Evolutionary conservation across 2,329 filamentous ascomycete genomes (phyloP).

Genomic region (Fusarium continuum): DNA sequence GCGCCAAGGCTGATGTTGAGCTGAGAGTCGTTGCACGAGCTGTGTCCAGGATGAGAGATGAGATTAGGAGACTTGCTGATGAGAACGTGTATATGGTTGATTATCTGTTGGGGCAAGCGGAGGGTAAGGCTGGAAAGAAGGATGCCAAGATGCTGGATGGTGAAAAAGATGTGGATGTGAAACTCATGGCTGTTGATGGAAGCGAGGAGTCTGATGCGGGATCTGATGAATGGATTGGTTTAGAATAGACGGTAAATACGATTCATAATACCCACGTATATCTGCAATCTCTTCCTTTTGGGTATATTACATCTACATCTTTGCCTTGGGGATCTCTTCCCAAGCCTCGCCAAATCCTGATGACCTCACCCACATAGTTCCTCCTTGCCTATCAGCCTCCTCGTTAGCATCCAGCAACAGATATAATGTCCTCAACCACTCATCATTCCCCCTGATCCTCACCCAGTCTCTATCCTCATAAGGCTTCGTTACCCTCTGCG

Average conservation of each 20-base stretch:
- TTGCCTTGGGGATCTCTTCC: slow-evolving; percentile 53
- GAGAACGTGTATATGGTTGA: slow-evolving; percentile 91
- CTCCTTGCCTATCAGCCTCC: slow-evolving; percentile 48
- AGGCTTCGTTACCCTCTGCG: slow-evolving; percentile 59
- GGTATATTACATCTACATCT: slow-evolving; percentile 25
- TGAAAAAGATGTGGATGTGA: slow-evolving; percentile 40
- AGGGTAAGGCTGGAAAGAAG: slow-evolving; percentile 41
- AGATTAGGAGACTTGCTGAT: slow-evolving; percentile 83
- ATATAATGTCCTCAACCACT: slow-evolving; percentile 69
- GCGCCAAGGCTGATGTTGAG: slow-evolving; percentile 83
- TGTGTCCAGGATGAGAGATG: slow-evolving; percentile 80
- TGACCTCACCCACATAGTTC: slow-evolving; percentile 66
- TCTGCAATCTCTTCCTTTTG: slow-evolving; percentile 2
- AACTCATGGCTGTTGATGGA: slow-evolving; percentile 47
- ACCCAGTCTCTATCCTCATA: slow-evolving; percentile 60
- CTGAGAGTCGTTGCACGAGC: slow-evolving; percentile 84
- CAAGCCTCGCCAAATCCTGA: slow-evolving; percentile 74
- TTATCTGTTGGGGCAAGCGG: slow-evolving; percentile 72
- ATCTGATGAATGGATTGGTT: slow-evolving; percentile 58
- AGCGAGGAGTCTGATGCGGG: slow-evolving; percentile 49
- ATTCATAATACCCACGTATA: slow-evolving; percentile 42
- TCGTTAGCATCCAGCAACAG: slow-evolving; percentile 72
- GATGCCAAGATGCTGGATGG: slow-evolving; percentile 34
- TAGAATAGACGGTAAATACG: slow-evolving; percentile 52
- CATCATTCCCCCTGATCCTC: slow-evolving; percentile 61